These are phyloP conservation scores for Fusarium mundagurra DNA, from an alignment of 2,329 filamentous ascomycete genomes.

Conservation along the genomic window DNA sequence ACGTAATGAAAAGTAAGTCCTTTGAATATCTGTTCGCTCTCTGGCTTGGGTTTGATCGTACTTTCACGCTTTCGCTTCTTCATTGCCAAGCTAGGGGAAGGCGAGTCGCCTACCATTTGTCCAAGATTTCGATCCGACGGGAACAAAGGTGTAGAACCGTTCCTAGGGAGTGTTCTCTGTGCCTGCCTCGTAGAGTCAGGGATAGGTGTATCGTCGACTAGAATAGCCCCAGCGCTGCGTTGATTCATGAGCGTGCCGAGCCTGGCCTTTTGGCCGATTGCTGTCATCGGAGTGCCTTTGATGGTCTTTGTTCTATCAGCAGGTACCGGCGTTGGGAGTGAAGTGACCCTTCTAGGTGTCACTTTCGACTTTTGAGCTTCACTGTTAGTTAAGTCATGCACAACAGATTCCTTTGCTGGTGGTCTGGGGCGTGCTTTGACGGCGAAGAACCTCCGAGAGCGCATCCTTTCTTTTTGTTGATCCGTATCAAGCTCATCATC, in stretches of 20 bases:
- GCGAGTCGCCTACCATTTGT: slow-evolving; percentile 33
- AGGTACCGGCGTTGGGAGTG: slow-evolving; percentile 25
- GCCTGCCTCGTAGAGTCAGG: slow-evolving; percentile 39
- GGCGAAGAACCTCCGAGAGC: slow-evolving; percentile 45
- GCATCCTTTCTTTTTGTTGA: slow-evolving; percentile 49
- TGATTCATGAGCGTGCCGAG: slow-evolving; percentile 27
- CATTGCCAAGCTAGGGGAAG: slow-evolving; percentile 40
- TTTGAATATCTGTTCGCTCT: slow-evolving; percentile 67
- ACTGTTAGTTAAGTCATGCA: slow-evolving; percentile 28
- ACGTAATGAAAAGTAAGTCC: slow-evolving; percentile 78
- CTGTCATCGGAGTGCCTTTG: slow-evolving; percentile 46
- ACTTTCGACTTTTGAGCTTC: slow-evolving; percentile 18
- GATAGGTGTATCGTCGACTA: slow-evolving; percentile 44
- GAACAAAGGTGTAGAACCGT: slow-evolving; percentile 47
- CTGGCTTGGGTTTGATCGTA: slow-evolving; percentile 57
- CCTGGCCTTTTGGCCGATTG: slow-evolving; percentile 32
- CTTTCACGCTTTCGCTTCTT: slow-evolving; percentile 59
- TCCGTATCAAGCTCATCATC: slow-evolving; percentile 43
- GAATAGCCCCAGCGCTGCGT: slow-evolving; percentile 29
- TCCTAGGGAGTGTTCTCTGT: slow-evolving; percentile 36
- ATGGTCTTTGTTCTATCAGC: slow-evolving; percentile 32
- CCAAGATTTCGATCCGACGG: slow-evolving; percentile 17
- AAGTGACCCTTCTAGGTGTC: slow-evolving; percentile 34
- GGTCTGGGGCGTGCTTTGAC: slow-evolving; percentile 7
- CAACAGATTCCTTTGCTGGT: slow-evolving; percentile 4